Evolutionary conservation across 805 yeast species (phyloP), one percentile per base, ranked within the genome.

Genomic region (Myxozyma kluyveri): DNA sequence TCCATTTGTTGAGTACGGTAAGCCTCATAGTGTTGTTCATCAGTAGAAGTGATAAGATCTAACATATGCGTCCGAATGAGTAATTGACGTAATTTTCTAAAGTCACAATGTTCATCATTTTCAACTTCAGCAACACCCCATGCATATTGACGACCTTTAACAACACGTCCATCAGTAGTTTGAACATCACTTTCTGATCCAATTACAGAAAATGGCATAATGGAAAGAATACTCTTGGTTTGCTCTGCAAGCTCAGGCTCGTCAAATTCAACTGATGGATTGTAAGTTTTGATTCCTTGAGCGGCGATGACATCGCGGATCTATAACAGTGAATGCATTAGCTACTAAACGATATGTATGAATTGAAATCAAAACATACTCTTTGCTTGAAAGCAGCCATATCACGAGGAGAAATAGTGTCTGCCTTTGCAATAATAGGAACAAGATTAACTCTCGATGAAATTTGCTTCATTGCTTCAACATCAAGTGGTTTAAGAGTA

Each of bases 111-210:
- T 6, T 72, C 67, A 18, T 77, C 78, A 69, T 93, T 91, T 69
- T 89, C 97, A 62, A 93, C 90, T 72, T 93, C 97, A 64, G 93
- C 86, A 21, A 86, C 77, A 61, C 98, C 98, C 99, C 99, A 93
- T 56, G 98, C 97, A 69, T 91, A 91, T 57, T 80, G 74, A 72
- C 99, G 86, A 61, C 96, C 97, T 70, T 97, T 82, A 41, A 90
- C 95, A 40, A 68, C 61, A 68, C 87, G 79, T 38, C 96, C 96
- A 65, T 86, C 93, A 39, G 77, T 68, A 42, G 79, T 76, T 38
- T 76, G 72, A 62, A 82, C 82, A 32, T 86, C 83, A 57, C 81
- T 82, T 21, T 93, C 86, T 21, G 97, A 88, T 21, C 97, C 99
- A 48, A 93, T 86, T 59, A 93, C 84, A 17, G 99, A 98, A 72